Evolutionary conservation across 768 basidiomycete genomes (phyloP).

Genomic region (Kondoa malvinella): DNA sequence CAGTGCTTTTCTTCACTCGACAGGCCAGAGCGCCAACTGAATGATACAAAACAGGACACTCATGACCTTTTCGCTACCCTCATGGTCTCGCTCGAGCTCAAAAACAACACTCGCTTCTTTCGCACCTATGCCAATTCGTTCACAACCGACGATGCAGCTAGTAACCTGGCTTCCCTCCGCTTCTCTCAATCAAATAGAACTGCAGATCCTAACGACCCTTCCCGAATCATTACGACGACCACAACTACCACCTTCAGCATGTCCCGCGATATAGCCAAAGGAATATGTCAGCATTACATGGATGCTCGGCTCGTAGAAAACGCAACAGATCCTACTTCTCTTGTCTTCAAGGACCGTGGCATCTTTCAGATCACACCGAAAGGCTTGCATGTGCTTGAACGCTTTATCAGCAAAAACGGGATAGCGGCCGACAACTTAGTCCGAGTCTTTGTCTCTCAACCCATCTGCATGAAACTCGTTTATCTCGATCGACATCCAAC

Average conservation of each 20-base stretch:
- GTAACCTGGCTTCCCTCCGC: constrained; percentile 83
- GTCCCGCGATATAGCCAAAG: constrained; percentile 99
- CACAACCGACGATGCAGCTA: constrained; percentile 80
- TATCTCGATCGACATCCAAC: constrained; percentile 81
- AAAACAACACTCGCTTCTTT: constrained; percentile 88
- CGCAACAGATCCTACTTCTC: constrained; percentile 70
- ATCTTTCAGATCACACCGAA: constrained; percentile 92
- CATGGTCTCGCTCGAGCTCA: constrained; percentile 75
- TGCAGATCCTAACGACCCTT: constrained; percentile 92
- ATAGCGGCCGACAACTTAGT: constrained; percentile 87
- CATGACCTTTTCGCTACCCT: constrained; percentile 95
- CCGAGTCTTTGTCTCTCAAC: constrained; percentile 72
- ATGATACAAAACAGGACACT: constrained; percentile 57
- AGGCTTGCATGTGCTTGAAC: constrained; percentile 92
- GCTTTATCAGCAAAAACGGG: constrained; percentile 99
- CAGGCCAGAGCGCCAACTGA: no score
- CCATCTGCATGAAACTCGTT: constrained; percentile 91
- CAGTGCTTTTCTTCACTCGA: constrained; percentile 6
- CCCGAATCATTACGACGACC: constrained; percentile 94
- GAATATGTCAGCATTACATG: constrained; percentile 99
- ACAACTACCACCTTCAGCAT: constrained; percentile 99
- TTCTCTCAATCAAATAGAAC: constrained; percentile 98
- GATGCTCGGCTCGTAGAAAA: constrained; percentile 96
- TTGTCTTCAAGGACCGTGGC: constrained; percentile 92
- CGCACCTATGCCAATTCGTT: constrained; percentile 86